phyloP scores from a whole-genome alignment of 177 flowering plant genomes.

The Vitis hybrid region DNA sequence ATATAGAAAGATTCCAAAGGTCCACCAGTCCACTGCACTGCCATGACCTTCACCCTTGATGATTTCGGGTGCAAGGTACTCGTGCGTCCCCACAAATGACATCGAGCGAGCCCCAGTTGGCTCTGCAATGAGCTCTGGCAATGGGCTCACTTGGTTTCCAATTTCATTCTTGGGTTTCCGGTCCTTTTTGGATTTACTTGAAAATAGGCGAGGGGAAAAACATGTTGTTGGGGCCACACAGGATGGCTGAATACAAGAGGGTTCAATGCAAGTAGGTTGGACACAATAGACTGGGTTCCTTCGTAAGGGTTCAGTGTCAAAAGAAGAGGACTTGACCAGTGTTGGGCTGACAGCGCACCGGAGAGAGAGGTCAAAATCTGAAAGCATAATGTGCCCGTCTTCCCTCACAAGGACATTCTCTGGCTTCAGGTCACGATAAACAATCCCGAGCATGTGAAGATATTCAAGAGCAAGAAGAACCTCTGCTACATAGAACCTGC shows the following conservation, averaged over 20 bases:
- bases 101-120: slow-evolving; percentile 47
- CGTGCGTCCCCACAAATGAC: slow-evolving; percentile 51
- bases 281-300: slow-evolving; percentile 61
- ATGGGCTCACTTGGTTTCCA: slow-evolving; percentile 72
- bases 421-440: slow-evolving; percentile 83
- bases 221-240: slow-evolving; percentile 75
- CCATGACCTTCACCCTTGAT: slow-evolving; percentile 90
- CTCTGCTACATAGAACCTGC: slow-evolving; percentile 85
- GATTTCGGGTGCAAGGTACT: slow-evolving; percentile 67
- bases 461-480: slow-evolving; percentile 78
- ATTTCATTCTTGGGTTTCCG: slow-evolving; percentile 61
- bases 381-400: slow-evolving; percentile 82
- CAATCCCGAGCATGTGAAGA: slow-evolving; percentile 92
- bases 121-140: slow-evolving; percentile 50
- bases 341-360: slow-evolving; percentile 53
- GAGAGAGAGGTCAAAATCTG: slow-evolving; percentile 43
- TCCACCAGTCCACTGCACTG: slow-evolving; percentile 94
- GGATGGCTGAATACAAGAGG: slow-evolving; percentile 68
- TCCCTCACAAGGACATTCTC: slow-evolving; percentile 87
- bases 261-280: slow-evolving; percentile 76
- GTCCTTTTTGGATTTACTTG: slow-evolving; percentile 64
- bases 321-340: slow-evolving; percentile 54
- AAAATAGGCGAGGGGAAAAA: slow-evolving; percentile 69
- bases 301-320: slow-evolving; percentile 42
- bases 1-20: slow-evolving; percentile 73